Base-by-base conservation (phyloP, 345 rosid genomes). In the Syzygium oleosum region DNA sequence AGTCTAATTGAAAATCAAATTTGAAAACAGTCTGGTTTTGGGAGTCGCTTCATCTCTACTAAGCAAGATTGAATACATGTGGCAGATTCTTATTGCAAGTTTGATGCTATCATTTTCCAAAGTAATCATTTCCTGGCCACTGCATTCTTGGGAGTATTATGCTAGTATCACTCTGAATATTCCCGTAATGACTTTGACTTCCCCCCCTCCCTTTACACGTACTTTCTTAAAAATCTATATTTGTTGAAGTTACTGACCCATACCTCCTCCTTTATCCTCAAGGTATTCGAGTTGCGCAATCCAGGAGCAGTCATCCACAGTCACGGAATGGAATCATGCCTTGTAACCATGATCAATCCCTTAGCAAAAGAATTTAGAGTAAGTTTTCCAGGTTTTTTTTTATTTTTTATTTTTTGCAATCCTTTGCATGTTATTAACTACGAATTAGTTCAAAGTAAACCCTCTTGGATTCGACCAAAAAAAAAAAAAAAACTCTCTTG, bases 221-320 rank as follows among this genome's bases (percentile, higher is more conserved):
- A 9, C 80, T 73, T 25, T 17, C 43, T 34, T 8, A 68, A 68
- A 68, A 34, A 43, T 68, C 54, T 86, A n/a, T 34, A 16, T 86
- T 7, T 51, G 58, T 52, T 68, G 25, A 73, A 34, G 83, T 73
- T 73, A 49, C 49, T 73, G 49, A 38, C 49, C 38, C 49, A 19
- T 73, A 19, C 83, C 83, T 73, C 83, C 27, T 73, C 27, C 51
- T 23, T 49, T 87, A 17, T 85, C 59, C 84, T 90, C 84, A 91
- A 98, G 99, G 97, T 98, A 85, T 96, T 96, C 88, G 93, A 95
- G 56, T 95, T 92, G 96, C 95, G 96, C 84, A 90, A 97, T 94
- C 98, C 99, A 83, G 99, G 99, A 87, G 96, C 99, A 89, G 99
- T 96, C 89, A 96, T 97, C 93, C 99, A 98, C 90, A 96, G 99